Base-by-base conservation (phyloP, 345 rosid species). In the Linum usitatissimum region DNA sequence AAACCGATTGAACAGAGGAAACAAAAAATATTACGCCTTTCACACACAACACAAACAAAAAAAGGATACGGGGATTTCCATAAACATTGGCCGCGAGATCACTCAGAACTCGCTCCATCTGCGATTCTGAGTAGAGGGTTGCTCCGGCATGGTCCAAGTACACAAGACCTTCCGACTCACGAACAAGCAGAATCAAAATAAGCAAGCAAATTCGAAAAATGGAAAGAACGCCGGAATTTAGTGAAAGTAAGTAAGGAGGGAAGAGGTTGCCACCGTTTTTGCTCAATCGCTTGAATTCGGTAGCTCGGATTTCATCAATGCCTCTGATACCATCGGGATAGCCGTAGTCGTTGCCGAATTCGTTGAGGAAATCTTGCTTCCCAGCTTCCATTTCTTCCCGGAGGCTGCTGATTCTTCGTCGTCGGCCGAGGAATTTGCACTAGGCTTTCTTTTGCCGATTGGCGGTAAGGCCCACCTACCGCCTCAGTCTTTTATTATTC, bases 131-230 rank as follows among this genome's bases (percentile, higher is more conserved):
- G 76, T 87, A 90, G 57, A 93, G 79, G 67, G 99, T 93, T 40
- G 99, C 90, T 68, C 96, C 96, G 51, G 99, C 97, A 76, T 93
- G 99, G 59, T 93, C 99, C 83, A 87, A 76, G 68, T 87, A 93
- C n/a, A 84, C 87, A 63, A 68, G 70, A 69, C 84, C 99, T 92
- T 68, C 74, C 80, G 59, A 30, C 15, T 4, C 19, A 18, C 30
- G 53, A 6, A 48, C 6, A 3, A 15, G 14, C 18, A 14, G 1
- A 19, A 66, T 39, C n/a, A n/a, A n/a, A 6, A n/a, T 42, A 45
- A 65, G 18, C 6, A 42, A 65, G 12, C 13, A 40, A 40, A 57
- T 30, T 21, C 38, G 18, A 59, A 9, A 23, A 61, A 20, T 13
- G 38, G 49, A 9, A 9, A 63, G 28, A 30, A 48, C 15, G 57